Conservation (phyloP, 2,329 filamentous ascomycete species). For the Ophiostoma sp. region DNA sequence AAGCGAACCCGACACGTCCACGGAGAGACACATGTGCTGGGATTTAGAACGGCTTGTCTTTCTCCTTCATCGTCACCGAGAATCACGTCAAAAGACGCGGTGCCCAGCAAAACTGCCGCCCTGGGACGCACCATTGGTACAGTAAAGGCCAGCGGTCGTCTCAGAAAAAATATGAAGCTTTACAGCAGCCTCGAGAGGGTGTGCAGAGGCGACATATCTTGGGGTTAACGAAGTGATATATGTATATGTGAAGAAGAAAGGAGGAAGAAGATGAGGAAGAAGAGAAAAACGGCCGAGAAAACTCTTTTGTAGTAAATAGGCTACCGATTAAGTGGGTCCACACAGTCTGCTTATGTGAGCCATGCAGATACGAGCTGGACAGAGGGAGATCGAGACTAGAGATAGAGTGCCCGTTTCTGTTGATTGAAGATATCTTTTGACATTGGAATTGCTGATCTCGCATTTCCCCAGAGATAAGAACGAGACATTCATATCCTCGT, state of each 20-base stretch:
- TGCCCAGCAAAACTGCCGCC: slow-evolving; percentile 29
- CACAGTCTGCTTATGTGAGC: background rate
- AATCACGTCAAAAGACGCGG: slow-evolving; percentile 7
- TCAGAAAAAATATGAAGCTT: slow-evolving; percentile 15
- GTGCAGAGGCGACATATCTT: slow-evolving; percentile 16
- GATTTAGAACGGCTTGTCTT: slow-evolving; percentile 54
- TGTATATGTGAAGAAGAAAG: slow-evolving; percentile 43
- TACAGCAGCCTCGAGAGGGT: background rate
- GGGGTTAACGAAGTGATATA: slow-evolving; percentile 39
- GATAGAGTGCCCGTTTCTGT: background rate
- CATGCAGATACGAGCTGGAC: background rate
- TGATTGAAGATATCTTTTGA: background rate
- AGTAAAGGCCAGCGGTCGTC: slow-evolving; percentile 2
- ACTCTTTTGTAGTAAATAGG: slow-evolving; percentile 11
- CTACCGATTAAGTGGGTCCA: slow-evolving; percentile 15
- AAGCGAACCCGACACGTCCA: slow-evolving; percentile 57
- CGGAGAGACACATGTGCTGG: slow-evolving; percentile 34
- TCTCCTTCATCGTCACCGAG: slow-evolving; percentile 49
- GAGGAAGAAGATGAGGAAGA: slow-evolving; percentile 41
- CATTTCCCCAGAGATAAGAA: background rate
- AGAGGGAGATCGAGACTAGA: background rate
- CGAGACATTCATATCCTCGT: background rate
- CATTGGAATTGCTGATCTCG: background rate
- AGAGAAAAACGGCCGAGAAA: background rate
- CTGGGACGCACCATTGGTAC: slow-evolving; percentile 40